Base-by-base conservation (phyloP, 345 rosid species). In the Hibiscus tridactylites region DNA sequence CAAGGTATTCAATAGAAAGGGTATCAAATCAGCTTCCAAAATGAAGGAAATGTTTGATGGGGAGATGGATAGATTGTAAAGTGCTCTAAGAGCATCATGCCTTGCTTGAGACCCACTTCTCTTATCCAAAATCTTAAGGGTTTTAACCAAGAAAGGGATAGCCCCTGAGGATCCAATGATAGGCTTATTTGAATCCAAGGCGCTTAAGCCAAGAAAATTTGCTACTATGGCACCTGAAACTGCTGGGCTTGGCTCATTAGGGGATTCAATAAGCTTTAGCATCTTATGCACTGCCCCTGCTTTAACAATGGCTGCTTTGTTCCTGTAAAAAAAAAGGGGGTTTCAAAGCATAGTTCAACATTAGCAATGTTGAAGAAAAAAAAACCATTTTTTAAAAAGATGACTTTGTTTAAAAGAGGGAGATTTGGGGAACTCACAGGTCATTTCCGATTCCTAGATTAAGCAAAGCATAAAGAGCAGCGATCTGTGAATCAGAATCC, bases 261-360 rank as follows among this genome's bases (percentile, higher is more conserved):
- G 84, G 63, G 87, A 81, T 72, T 90, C 92, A 35, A 95, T 88
- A 13, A 95, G 87, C 88, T 81, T 88, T 61, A 95, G 76, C 97
- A 95, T 90, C 81, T 90, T 90, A 77, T 95, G 99, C 73, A 92
- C 91, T 29, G 97, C 96, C 5, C 99, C 99, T 29, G 97, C 92
- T 79, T 95, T 90, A 21, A 92, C 96, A 82, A 95, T 90, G 71
- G 99, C 99, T 64, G 97, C 97, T 85, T 95, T 95, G 78, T 95
- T 95, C 90, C 99, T 95, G 85, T 15, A 50, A 50, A 13, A 75
- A 13, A 75, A 73, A 75, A 49, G 37, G 42, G 37, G 31, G 37
- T 9, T 17, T n/a, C 16, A 62, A 44, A 26, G 28, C 28, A 42
- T 21, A 65, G 47, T 12, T 21, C 31, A 2, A 44, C 9, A 11